These are phyloP conservation scores for Flammula alnicola DNA, from an alignment of 1,284 basidiomycete species.

Conservation along the genomic window DNA sequence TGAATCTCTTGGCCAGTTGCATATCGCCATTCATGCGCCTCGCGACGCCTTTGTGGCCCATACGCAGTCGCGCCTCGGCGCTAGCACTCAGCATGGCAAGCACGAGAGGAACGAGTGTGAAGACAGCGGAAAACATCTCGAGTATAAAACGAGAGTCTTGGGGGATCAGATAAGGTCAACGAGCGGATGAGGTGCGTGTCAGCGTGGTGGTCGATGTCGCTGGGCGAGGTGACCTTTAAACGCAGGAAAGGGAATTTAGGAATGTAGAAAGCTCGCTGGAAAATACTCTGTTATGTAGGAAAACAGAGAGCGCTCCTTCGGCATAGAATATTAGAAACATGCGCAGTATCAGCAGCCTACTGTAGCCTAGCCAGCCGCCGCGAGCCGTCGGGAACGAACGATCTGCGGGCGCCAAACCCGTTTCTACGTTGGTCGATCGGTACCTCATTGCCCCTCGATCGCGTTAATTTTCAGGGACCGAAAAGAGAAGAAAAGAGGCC, in stretches of 20 bases:
- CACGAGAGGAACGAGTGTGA: slow-evolving; percentile 19
- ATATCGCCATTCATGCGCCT: slow-evolving; percentile 44
- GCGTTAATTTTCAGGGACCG: too few relatives aligned
- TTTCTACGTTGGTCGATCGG: too few relatives aligned
- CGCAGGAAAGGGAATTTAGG: slow-evolving; percentile 6
- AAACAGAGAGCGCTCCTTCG: slow-evolving; percentile 1
- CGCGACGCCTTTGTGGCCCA: slow-evolving; percentile 46
- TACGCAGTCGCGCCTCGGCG: slow-evolving; percentile 23
- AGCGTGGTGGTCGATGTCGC: slow-evolving; percentile 1
- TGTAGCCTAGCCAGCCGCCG: slow-evolving; percentile 6
- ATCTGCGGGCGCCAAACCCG: too few relatives aligned
- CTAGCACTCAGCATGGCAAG: slow-evolving; percentile 36
- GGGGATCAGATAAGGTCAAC: neutral
- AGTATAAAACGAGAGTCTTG: neutral
- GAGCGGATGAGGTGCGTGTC: slow-evolving; percentile 1
- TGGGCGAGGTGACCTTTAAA: slow-evolving; percentile 2
- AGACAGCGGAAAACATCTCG: slow-evolving; percentile 17
- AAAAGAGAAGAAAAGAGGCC: too few relatives aligned
- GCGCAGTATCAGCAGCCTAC: neutral
- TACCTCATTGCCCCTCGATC: slow-evolving; percentile 1
- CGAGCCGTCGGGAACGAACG: slow-evolving; percentile 2
- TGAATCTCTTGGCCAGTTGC: slow-evolving; percentile 43
- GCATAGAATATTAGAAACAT: slow-evolving; percentile 1
- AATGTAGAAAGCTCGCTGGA: neutral
- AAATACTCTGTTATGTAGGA: neutral